Conservation (phyloP, 352 stramenopile species). For the Phytopythium chamaehyphon region DNA sequence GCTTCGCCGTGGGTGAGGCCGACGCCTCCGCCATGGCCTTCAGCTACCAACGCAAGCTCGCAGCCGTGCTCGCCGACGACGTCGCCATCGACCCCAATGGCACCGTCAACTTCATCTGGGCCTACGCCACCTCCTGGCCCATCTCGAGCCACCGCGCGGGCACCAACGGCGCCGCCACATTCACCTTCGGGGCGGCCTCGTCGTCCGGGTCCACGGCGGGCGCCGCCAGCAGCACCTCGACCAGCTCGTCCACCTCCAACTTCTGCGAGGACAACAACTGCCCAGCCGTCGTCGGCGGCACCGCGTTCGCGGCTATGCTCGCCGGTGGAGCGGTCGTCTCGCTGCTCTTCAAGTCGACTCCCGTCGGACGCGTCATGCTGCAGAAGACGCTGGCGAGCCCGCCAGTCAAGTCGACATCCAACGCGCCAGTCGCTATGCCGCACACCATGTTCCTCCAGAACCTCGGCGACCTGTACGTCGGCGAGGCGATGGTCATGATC, state of each 20-base stretch:
- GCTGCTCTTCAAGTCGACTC: slow-evolving; percentile 28
- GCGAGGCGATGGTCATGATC: slow-evolving; percentile 58
- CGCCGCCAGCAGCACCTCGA: slow-evolving; percentile 19
- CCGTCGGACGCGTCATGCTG: slow-evolving; percentile 35
- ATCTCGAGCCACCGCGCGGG: slow-evolving; percentile 44
- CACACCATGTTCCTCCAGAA: slow-evolving; percentile 48
- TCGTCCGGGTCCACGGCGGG: slow-evolving; percentile 11
- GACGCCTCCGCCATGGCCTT: slow-evolving; percentile 51
- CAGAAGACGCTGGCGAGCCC: slow-evolving; percentile 43
- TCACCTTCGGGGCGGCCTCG: slow-evolving; percentile 42
- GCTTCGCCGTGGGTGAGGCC: slow-evolving; percentile 32
- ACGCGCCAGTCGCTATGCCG: slow-evolving; percentile 29
- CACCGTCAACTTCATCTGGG: slow-evolving; percentile 58
- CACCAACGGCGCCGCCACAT: slow-evolving; percentile 49
- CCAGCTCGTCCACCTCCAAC: slow-evolving; percentile 11
- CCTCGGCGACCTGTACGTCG: slow-evolving; percentile 51
- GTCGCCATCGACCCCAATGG: slow-evolving; percentile 36
- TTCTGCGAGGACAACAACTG: slow-evolving; percentile 70
- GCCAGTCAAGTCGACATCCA: slow-evolving; percentile 51
- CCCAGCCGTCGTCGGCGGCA: slow-evolving; percentile 46
- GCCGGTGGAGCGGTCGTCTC: slow-evolving; percentile 49
- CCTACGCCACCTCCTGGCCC: slow-evolving; percentile 62
- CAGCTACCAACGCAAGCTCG: slow-evolving; percentile 65
- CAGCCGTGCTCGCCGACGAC: slow-evolving; percentile 36
- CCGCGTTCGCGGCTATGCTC: slow-evolving; percentile 48